Evolutionary conservation across 306 rosid genomes (phyloP), one percentile per base, ranked within the genome.

Genomic region (Vigna angularis): DNA sequence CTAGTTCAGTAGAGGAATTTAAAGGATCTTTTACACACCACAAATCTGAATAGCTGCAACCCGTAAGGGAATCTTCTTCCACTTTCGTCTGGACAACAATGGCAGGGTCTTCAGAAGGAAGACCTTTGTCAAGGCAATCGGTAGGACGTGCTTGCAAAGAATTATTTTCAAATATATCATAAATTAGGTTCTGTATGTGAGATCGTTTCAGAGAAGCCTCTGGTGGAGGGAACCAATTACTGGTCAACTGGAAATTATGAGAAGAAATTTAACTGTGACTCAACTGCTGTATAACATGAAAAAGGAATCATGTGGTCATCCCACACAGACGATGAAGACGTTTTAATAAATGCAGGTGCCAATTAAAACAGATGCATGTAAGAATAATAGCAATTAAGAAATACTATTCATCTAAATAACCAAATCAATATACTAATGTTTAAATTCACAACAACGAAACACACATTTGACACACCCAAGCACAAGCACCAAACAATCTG

Each of bases 181-280:
- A 83, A 40, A 92, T 82, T 80, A 92, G 68, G 70, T 83, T 85
- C 58, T 77, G 82, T 76, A 92, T 85, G 47, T 45, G 59, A 50
- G 72, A 75, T 63, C 93, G 85, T 80, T 90, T 92, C 38, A 77
- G 85, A 82, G 97, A 92, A 68, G 92, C 97, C 78, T 92, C 97
- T 42, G 7, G 20, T 7, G 96, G 90, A 72, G 67, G 92, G 75
- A 92, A 92, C 97, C 97, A 90, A 55, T 86, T 73, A 48, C 74
- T 72, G 56, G 12, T 90, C 77, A 90, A 83, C 93, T 88, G 96
- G 53, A 76, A 84, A 72, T 42, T 9, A 9, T 16, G 16, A 51
- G 53, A 66, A 66, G n/a, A 73, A 77, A 55, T 51, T 79, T 30
- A 76, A 72, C 34, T 45, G 74, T 70, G 48, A 80, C 47, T 45